Evolutionary conservation across 2,329 filamentous ascomycete genomes (phyloP), one percentile per base, ranked within the genome.

Genomic region (Grosmannia penicillata): DNA sequence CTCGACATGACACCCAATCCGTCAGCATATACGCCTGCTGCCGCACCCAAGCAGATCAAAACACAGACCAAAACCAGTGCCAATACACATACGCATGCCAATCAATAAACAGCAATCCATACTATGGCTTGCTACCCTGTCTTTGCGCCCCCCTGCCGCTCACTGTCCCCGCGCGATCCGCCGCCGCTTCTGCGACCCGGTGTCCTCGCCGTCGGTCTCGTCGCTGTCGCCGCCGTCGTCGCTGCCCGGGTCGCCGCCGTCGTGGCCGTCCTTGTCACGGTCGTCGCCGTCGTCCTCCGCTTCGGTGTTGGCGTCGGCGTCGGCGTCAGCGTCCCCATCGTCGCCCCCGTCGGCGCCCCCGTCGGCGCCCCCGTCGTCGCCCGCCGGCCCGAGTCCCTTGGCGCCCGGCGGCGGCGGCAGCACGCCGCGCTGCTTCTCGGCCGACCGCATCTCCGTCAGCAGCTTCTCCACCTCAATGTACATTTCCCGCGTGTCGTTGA

Each of bases 401-500:
- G 50, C 49, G 8, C 41, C 47, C 2, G 46, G 33, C 23, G 54
- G 54, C 1, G 56, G 51, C 4, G 56, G 50, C 11, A 58, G 59
- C 10, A 57, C 58, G 25, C 58, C 59, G 11, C 60, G 56, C 40
- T 72, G 66, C 43, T 68, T 68, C 52, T 93, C 82, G 2, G 80
- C 81, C 38, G 75, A 80, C 23, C 84, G 73, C 65, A 87, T 78
- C 48, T 81, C 78, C 28, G 72, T 75, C 14, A 93, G 70, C 17
- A 81, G 72, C 53, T 80, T 77, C 59, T 93, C 81, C 2, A 93
- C 83, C 56, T 89, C 82, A 42, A 81, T 70, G 50, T 85, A 93
- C 86, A 95, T 95, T 55, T 84, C 81, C 40, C 80, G 68, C 1
- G 87, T 86, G 52, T 93, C 85, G 42, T 82, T 79, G 24, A 94